Conservation (phyloP, 805 yeast genomes). For the Myxozyma neglecta region DNA sequence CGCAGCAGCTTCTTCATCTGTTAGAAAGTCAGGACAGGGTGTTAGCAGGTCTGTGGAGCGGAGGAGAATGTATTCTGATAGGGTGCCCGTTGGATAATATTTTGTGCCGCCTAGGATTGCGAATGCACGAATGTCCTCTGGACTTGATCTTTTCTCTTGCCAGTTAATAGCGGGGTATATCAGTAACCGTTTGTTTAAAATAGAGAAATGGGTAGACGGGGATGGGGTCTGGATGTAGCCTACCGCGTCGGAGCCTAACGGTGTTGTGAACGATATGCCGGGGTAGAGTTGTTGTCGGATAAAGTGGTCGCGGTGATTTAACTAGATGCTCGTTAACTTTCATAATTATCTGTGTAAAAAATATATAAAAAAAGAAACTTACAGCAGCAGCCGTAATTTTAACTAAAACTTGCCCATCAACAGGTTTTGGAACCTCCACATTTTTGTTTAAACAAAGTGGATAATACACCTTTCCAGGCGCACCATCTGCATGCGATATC, state of each 20-base stretch:
- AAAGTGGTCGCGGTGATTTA: constrained; percentile 32
- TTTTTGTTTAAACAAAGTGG: too few species aligned
- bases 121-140: constrained; percentile 17
- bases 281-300: constrained; percentile 31
- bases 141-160: constrained; percentile 12
- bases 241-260: constrained; percentile 31
- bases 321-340: not conserved
- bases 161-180: constrained; percentile 29
- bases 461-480: too few species aligned
- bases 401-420: not conserved
- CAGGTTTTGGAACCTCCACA: too few species aligned
- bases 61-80: constrained; percentile 23
- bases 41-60: constrained; percentile 10
- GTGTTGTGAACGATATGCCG: constrained; percentile 21
- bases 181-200: constrained; percentile 19
- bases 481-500: too few species aligned
- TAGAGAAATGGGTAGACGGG: not conserved
- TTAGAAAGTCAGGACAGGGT: constrained; percentile 23
- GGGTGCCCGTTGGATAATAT: constrained; percentile 23
- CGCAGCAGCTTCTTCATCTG: constrained; percentile 30
- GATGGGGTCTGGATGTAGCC: constrained; percentile 28
- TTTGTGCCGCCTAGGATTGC: constrained; percentile 32
- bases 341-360: not conserved
- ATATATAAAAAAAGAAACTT: not conserved
- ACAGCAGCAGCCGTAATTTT: not conserved